Evolutionary conservation across 192 early-diverging fungal species (phyloP).

Genomic region (Coemansia sp.): DNA sequence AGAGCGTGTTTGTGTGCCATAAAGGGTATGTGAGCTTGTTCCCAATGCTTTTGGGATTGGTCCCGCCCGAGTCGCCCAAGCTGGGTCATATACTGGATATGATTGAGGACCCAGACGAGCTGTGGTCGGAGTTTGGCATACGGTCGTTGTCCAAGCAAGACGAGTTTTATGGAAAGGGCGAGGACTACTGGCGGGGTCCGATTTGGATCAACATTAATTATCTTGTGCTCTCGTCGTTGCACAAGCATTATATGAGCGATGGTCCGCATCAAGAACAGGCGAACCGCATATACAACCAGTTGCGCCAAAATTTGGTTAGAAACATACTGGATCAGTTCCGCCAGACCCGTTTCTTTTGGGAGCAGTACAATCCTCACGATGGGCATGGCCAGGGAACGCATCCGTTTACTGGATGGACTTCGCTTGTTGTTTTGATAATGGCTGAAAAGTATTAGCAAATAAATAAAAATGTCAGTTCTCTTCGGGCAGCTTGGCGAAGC

Average conservation of each 20-base stretch:
- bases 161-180: constrained; percentile 69
- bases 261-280: constrained; percentile 72
- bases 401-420: constrained; percentile 96
- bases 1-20: constrained; percentile 46
- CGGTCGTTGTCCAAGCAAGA: constrained; percentile 65
- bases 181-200: constrained; percentile 94
- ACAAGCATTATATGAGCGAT: constrained; percentile 60
- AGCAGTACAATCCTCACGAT: constrained; percentile 78
- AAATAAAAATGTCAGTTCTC: constrained; percentile 3
- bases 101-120: constrained; percentile 68
- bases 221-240: constrained; percentile 67
- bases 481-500: constrained; percentile 50
- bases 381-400: constrained; percentile 79
- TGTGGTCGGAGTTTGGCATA: constrained; percentile 80
- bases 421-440: constrained; percentile 81
- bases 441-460: constrained; percentile 62
- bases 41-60: constrained; percentile 72
- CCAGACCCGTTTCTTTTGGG: constrained; percentile 82
- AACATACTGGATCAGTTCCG: constrained; percentile 76
- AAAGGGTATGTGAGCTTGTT: constrained; percentile 66
- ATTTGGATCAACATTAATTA: constrained; percentile 95
- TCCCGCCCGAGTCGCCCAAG: constrained; percentile 66
- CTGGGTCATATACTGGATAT: constrained; percentile 72
- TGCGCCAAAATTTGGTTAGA: constrained; percentile 72
- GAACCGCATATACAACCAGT: constrained; percentile 64